Percentiles rank a stretch among this genome's conserved stretches.
Conservation (phyloP, 768 basidiomycete species). For the Hydnum rufescens region DNA sequence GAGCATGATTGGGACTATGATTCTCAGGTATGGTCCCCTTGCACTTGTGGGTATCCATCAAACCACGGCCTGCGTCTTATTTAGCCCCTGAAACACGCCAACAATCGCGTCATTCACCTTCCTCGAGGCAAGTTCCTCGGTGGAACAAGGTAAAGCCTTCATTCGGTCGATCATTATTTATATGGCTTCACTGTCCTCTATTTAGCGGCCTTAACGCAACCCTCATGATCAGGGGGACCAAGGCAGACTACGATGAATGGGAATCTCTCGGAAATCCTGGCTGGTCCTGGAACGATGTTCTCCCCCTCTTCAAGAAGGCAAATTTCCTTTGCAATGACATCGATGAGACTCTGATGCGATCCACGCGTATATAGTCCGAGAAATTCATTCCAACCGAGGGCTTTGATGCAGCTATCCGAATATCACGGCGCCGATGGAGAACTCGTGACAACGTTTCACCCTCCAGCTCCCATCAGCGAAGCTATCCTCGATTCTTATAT, state of each 20-base stretch:
- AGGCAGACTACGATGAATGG: constrained; percentile 2
- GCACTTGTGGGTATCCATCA: background rate
- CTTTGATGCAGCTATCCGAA: background rate
- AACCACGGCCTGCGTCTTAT: background rate
- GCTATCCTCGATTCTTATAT: background rate
- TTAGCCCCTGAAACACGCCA: background rate
- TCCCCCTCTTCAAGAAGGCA: background rate
- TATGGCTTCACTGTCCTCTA: background rate
- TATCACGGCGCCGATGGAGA: background rate
- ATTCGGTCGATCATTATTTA: background rate
- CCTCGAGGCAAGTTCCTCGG: constrained; percentile 1
- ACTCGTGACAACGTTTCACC: background rate
- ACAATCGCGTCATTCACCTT: background rate
- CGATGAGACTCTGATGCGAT: background rate
- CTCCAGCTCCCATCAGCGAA: background rate
- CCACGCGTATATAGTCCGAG: constrained; percentile 2
- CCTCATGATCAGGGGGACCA: constrained; percentile 1
- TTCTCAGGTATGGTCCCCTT: background rate
- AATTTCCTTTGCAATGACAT: too few relatives aligned
- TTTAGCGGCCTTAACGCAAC: background rate
- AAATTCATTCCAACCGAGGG: background rate
- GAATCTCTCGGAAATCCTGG: background rate
- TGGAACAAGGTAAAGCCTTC: background rate
- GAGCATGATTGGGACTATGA: constrained; percentile 1
- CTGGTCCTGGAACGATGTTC: background rate